Evolutionary conservation across 345 rosid species (phyloP).

Genomic region (Trapa bicornis): DNA sequence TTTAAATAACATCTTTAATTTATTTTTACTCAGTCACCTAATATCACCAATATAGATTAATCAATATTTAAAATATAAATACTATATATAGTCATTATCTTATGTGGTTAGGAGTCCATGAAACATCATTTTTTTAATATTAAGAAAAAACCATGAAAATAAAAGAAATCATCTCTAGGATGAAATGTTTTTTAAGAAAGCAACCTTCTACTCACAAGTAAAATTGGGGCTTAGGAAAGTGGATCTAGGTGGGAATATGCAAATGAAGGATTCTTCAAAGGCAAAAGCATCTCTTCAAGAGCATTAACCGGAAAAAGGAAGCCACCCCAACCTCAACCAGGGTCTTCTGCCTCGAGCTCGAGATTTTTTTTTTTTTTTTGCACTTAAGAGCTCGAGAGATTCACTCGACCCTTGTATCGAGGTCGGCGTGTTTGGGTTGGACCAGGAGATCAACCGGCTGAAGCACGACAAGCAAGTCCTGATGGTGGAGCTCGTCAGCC

Average conservation of each 20-base stretch:
- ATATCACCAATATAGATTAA: no score
- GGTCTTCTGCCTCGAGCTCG: conserved; percentile 3
- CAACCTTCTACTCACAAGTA: conserved; percentile 12
- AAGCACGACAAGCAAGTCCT: conserved; percentile 51
- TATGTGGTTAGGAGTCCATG: no score
- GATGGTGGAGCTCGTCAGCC: conserved; percentile 54
- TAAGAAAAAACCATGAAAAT: no score
- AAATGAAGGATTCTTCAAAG: conserved; percentile 49
- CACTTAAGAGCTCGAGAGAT: conserved; percentile 14
- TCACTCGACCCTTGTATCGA: conserved; percentile 38
- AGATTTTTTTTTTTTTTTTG: no score
- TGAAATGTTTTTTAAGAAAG: no score
- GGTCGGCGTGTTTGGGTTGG: conserved; percentile 36
- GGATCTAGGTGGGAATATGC: conserved; percentile 79
- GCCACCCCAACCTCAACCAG: conserved; percentile 19
- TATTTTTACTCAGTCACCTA: no score
- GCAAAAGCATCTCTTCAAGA: conserved; percentile 54
- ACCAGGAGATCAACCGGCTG: conserved; percentile 34
- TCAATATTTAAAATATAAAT: no score
- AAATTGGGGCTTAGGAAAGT: conserved; percentile 83
- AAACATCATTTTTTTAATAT: no score
- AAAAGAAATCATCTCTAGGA: no score
- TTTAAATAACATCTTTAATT: no score
- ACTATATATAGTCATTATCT: no score
- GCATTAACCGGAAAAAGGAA: conserved; percentile 49